Evolutionary conservation across 1,284 basidiomycete species (phyloP), one percentile per base, ranked within the genome.

Genomic region (Earliella scabrosa): DNA sequence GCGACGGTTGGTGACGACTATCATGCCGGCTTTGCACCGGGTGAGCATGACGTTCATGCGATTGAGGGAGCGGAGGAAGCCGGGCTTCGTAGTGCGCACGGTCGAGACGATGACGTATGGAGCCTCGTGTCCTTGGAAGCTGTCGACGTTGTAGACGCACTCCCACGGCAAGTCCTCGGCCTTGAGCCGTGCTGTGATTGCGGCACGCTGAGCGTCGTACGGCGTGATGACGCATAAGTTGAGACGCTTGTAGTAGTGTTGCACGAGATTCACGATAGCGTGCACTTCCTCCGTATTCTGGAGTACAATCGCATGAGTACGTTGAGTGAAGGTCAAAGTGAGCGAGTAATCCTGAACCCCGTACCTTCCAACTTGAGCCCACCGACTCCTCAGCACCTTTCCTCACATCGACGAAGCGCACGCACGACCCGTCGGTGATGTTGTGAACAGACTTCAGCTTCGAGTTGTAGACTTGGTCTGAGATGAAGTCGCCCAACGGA

Each of bases 221-320:
- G 87, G 87, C 6, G 86, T 90, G 45, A 90, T 85, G 48, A 90
- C 80, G 40, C 79, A 78, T 65, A 77, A 89, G 0, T 72, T 67
- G 6, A 27, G 24, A 24, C 16, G 1, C 16, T 48, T 24, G 35
- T 29, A 48, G 61, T 79, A 77, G 8, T 67, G 51, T 21, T 63
- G 68, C 5, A 79, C 73, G 11, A 81, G 68, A 39, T 76, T 63
- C 0, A 73, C 69, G 7, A 81, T 68, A 0, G 68, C 68, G n/a
- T 71, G 59, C 0, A 73, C 69, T 63, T 83, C 81, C 50, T 66
- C 67, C 2, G 20, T 29, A 56, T 83, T 83, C 81, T 84, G 35
- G n/a, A 3, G 20, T 23, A 40, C 6, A 24, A 13, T 24, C 23
- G 21, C 14, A 41, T 41, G 14, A 20, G 36, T 18, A 4, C 21